Conservation (phyloP, 495 filamentous ascomycete species). For the Delitschia confertaspora region DNA sequence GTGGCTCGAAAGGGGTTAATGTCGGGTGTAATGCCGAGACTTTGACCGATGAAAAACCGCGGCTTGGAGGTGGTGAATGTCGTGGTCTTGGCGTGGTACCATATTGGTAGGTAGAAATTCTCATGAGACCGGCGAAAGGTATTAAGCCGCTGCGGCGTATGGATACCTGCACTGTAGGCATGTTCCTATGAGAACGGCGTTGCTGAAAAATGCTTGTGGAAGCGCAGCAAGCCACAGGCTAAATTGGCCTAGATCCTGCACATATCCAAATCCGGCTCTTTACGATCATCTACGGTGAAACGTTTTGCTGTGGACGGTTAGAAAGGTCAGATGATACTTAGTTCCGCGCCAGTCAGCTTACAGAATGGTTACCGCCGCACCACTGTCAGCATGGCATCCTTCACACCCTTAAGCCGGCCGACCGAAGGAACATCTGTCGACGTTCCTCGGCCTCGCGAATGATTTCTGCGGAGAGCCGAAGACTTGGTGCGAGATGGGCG, state of each 20-base stretch:
- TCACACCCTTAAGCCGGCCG: constrained; percentile 29
- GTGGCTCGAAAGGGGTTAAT: not conserved
- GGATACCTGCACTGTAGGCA: not conserved
- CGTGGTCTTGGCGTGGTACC: not conserved
- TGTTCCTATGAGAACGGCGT: too few species aligned
- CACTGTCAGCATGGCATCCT: not conserved
- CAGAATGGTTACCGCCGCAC: not conserved
- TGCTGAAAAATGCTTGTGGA: not conserved
- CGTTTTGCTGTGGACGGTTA: not conserved
- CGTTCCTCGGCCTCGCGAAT: constrained; percentile 68
- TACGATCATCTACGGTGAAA: constrained; percentile 1
- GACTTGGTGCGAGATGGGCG: constrained; percentile 63
- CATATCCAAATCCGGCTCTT: not conserved
- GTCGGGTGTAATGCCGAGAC: constrained; percentile 10
- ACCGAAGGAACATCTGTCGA: constrained; percentile 42
- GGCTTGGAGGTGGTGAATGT: not conserved
- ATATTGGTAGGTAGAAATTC: too few species aligned
- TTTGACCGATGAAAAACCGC: not conserved
- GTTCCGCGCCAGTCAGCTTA: too few species aligned
- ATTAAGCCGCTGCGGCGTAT: not conserved
- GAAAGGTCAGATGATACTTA: not conserved
- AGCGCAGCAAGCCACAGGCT: constrained; percentile 3
- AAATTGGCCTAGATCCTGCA: constrained; percentile 10
- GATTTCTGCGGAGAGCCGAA: constrained; percentile 64
- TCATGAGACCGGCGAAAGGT: not conserved